Base-by-base conservation (phyloP, 2,329 filamentous ascomycete species). In the Ceratocystis lukuohia region DNA sequence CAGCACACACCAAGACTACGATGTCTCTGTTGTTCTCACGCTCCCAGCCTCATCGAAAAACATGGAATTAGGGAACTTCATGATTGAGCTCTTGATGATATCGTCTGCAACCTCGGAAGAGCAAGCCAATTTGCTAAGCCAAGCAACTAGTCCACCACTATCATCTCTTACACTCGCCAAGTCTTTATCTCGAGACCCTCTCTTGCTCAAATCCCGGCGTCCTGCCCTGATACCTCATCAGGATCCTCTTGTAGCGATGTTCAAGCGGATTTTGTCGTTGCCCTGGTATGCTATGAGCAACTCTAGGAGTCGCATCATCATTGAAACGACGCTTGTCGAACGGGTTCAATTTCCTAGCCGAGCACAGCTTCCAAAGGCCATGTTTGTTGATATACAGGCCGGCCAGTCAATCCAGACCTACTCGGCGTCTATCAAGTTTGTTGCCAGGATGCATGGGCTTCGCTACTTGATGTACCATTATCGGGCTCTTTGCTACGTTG, bases 381-480 rank as follows among this genome's bases (percentile, higher is more conserved):
- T 82, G 10, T 77, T 81, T 44, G 71, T 85, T 0, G 89, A 95
- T 72, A 75, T 96, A 1, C 84, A 91, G 70, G 86, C 85, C 22
- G 82, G 82, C 3, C 81, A 85, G 70, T 78, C 78, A 2, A 80
- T 96, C 72, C 89, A 96, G 74, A 83, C 96, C 5, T 96, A 96
- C 74, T 78, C 78, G 22, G 86, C 84, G 3, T 77, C 76, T 15
- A 80, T 96, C 44, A 82, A 81, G 2, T 84, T 97, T 69, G 85
- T 82, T 33, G 92, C 93, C 3, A 82, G 85, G 65, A 85, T 96
- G 69, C 80, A 82, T 10, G 93, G 93, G 0, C 74, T 96, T 68
- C 79, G 88, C 62, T 94, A 88, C 84, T 71, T 92, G 66, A 96
- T 99, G 89, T 94, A 94, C 72, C 86, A 90, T 69, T 87, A 93